Base-by-base conservation (phyloP, 306 rosid species). In the Morella rubra region DNA sequence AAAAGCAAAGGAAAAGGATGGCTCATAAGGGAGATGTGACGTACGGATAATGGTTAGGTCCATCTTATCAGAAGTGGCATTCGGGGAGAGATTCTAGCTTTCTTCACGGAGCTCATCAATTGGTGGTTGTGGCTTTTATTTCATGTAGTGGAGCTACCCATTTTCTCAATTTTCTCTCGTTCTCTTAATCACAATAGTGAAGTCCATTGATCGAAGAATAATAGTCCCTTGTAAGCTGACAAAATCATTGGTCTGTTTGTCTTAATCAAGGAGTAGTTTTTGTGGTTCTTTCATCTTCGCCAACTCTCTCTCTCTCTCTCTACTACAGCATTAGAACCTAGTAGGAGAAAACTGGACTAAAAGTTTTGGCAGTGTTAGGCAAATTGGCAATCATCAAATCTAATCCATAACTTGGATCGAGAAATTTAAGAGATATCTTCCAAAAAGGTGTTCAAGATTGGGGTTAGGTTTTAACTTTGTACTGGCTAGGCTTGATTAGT, bases 41-140 rank as follows among this genome's bases (percentile, higher is more conserved):
- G 73, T 61, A 14, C 62, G 41, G 75, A 81, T 80, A 69, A 52
- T 71, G 81, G 73, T 75, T 62, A 86, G 73, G 67, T 70, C 73
- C 78, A 50, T 79, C 79, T 74, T 59, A 71, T 80, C 75, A 51
- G 69, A 75, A 81, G 69, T 18, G 51, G 15, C 72, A 65, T 11
- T 16, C n/a, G 16, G 24, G 24, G 61, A 51, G 46, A 61, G 71
- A 74, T 74, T 80, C 62, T 69, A 13, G 50, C 82, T 44, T 77
- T 79, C 68, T 73, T 72, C 37, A 32, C 37, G 69, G 55, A 67
- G 71, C 72, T 72, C 70, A 15, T 3, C 62, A 32, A 42, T 64
- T 54, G 71, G 71, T 55, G 71, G 61, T 19, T 72, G 74, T 71
- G 73, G 77, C 69, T 79, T 50, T 22, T 42, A 51, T 70, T 51